Percentiles rank a stretch among this genome's conserved stretches.
phyloP scores from a whole-genome alignment of 2,329 filamentous ascomycete genomes.

The Endoconidiophora polonica region DNA sequence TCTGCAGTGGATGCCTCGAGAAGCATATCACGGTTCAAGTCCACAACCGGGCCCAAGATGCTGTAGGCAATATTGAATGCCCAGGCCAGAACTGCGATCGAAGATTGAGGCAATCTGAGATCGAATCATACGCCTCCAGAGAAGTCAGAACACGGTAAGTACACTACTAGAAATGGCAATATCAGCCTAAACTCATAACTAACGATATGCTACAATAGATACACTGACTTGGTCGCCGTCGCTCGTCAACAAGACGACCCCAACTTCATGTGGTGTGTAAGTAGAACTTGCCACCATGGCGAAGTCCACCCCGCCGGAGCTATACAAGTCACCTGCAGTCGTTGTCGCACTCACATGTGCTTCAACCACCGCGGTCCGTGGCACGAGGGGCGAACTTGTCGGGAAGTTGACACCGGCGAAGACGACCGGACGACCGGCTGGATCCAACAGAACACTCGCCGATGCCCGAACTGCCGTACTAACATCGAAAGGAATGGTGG shows the following conservation, averaged over 20 bases:
- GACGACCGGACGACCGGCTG: no score
- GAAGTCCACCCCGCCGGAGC: constrained; percentile 51
- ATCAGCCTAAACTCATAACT: background rate
- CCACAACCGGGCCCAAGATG: background rate
- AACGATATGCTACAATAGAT: background rate
- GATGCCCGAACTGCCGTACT: no score
- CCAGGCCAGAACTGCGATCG: background rate
- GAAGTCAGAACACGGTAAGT: constrained; percentile 1
- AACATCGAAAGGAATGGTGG: no score
- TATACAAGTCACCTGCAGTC: constrained; percentile 49
- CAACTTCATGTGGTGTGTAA: constrained; percentile 57
- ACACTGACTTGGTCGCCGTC: background rate
- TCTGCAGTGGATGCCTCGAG: constrained; percentile 2
- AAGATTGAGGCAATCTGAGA: background rate
- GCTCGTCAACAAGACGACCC: constrained; percentile 34
- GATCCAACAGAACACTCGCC: no score
- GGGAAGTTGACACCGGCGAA: background rate
- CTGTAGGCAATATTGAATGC: background rate
- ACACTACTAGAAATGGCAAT: background rate
- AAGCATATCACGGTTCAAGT: background rate
- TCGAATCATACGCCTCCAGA: background rate
- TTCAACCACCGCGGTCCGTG: constrained; percentile 3
- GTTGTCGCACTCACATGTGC: constrained; percentile 16
- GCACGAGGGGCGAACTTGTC: constrained; percentile 2
- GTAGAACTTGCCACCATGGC: constrained; percentile 50